A percentile compares a stretch with the other conserved stretches of the same genome.
Evolutionary conservation across 2,329 filamentous ascomycete species (phyloP).

Genomic region (Elsinoe arachidis): DNA sequence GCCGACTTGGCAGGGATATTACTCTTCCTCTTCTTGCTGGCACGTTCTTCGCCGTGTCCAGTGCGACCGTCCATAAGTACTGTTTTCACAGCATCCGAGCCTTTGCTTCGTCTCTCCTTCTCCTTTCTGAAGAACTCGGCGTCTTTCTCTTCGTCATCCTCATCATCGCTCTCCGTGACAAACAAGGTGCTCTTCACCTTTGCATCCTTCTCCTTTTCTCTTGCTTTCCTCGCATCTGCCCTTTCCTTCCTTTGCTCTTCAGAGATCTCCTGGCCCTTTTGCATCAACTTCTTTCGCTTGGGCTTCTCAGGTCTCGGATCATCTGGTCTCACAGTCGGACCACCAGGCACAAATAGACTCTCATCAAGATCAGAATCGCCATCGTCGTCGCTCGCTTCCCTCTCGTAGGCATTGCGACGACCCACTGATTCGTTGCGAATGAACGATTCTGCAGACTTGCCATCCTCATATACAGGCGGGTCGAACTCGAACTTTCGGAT

Average conservation of each 20-base stretch:
- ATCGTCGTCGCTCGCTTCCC: constrained; percentile 14
- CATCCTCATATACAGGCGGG: constrained; percentile 69
- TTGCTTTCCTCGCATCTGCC: constrained; percentile 53
- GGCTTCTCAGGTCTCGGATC: constrained; percentile 42
- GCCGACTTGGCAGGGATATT: constrained; percentile 17
- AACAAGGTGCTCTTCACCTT: constrained; percentile 80
- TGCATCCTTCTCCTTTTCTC: constrained; percentile 64
- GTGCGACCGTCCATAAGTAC: constrained; percentile 34
- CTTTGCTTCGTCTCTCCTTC: constrained; percentile 54
- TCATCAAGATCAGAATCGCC: constrained; percentile 31
- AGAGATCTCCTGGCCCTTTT: constrained; percentile 50
- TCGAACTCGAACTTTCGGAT: constrained; percentile 73
- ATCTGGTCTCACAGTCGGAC: constrained; percentile 52
- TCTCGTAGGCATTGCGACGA: constrained; percentile 9
- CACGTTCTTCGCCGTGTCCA: constrained; percentile 25
- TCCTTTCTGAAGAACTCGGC: constrained; percentile 70
- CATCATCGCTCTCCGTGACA: constrained; percentile 78
- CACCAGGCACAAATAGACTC: constrained; percentile 60
- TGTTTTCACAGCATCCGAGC: constrained; percentile 41
- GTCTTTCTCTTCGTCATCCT: constrained; percentile 69
- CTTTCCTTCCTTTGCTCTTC: constrained; percentile 52
- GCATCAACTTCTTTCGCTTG: constrained; percentile 50
- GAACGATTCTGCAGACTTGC: constrained; percentile 64
- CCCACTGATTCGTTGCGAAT: constrained; percentile 61
- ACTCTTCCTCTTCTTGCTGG: constrained; percentile 24